These are phyloP conservation scores for Trichaptum fuscoviolaceum DNA, from an alignment of 768 basidiomycete species.

Conservation along the genomic window DNA sequence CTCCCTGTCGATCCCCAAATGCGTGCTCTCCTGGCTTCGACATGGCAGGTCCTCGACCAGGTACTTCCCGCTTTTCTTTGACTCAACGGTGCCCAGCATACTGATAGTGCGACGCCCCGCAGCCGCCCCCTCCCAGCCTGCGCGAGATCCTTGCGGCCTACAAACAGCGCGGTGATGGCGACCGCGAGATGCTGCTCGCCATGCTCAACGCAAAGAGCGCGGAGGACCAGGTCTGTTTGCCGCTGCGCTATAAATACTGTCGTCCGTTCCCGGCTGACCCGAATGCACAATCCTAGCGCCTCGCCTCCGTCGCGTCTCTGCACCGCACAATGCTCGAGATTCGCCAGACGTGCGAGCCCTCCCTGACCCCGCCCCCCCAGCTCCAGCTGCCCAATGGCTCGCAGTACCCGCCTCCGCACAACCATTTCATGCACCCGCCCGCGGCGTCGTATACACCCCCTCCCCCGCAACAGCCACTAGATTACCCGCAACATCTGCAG, in stretches of 20 bases:
- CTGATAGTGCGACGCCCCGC: conserved; percentile 10
- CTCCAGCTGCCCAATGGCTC: conserved; percentile 9
- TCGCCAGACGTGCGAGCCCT: conserved; percentile 25
- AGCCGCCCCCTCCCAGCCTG: conserved; percentile 76
- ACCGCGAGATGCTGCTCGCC: conserved; percentile 85
- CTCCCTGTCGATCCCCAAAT: conserved; percentile 17
- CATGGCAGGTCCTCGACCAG: conserved; percentile 44
- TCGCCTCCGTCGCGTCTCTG: conserved; percentile 64
- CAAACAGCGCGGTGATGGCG: conserved; percentile 80
- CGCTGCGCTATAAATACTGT: conserved; percentile 6
- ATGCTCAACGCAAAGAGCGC: conserved; percentile 91
- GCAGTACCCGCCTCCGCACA: background rate
- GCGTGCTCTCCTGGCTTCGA: conserved; percentile 35
- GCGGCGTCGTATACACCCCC: conserved; percentile 34
- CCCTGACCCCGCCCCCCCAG: conserved; percentile 17
- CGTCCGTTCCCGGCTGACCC: conserved; percentile 9
- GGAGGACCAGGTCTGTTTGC: conserved; percentile 75
- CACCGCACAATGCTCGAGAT: conserved; percentile 69
- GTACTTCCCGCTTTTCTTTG: conserved; percentile 20
- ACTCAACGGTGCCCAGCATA: conserved; percentile 3
- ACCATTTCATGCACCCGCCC: conserved; percentile 4
- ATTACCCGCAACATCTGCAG: conserved; percentile 13
- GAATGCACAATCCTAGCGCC: conserved; percentile 40
- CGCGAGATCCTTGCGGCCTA: conserved; percentile 87
- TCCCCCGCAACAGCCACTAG: conserved; percentile 30